These are phyloP conservation scores for Coemansia sp. DNA, from an alignment of 192 early-diverging fungal species.

Conservation along the genomic window DNA sequence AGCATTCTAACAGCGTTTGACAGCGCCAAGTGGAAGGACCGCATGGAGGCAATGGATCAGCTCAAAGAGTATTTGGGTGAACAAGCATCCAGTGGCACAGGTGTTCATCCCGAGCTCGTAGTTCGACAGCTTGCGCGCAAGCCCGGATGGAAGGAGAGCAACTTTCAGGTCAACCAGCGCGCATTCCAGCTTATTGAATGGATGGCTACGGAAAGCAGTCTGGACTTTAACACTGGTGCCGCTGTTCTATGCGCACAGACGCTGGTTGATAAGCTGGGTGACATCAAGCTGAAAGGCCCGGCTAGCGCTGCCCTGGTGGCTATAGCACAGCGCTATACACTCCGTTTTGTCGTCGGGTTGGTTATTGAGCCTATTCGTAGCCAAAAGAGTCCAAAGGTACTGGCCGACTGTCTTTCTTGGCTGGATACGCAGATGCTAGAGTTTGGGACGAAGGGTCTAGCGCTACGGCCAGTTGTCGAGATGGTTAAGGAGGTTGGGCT, in stretches of 20 bases:
- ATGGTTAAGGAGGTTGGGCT: conserved; percentile 75
- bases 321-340: conserved; percentile 71
- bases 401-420: conserved; percentile 87
- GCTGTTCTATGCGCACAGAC: conserved; percentile 70
- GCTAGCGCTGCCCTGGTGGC: conserved; percentile 75
- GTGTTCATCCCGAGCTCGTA: conserved; percentile 74
- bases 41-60: conserved; percentile 82
- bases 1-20: conserved; percentile 60
- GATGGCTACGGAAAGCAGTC: conserved; percentile 57
- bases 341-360: conserved; percentile 80
- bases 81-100: conserved; percentile 51
- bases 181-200: conserved; percentile 73
- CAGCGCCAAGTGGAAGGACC: conserved; percentile 82
- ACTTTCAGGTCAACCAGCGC: conserved; percentile 86
- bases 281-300: conserved; percentile 88
- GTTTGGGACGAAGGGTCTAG: conserved; percentile 83
- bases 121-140: conserved; percentile 75
- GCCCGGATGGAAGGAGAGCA: conserved; percentile 97
- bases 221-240: conserved; percentile 68
- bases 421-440: conserved; percentile 81
- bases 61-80: conserved; percentile 66
- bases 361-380: conserved; percentile 73
- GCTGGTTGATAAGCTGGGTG: conserved; percentile 89
- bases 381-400: conserved; percentile 85
- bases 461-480: conserved; percentile 74